Conservation (phyloP, 768 basidiomycete species). For the Pleurotus salmoneostramineus region DNA sequence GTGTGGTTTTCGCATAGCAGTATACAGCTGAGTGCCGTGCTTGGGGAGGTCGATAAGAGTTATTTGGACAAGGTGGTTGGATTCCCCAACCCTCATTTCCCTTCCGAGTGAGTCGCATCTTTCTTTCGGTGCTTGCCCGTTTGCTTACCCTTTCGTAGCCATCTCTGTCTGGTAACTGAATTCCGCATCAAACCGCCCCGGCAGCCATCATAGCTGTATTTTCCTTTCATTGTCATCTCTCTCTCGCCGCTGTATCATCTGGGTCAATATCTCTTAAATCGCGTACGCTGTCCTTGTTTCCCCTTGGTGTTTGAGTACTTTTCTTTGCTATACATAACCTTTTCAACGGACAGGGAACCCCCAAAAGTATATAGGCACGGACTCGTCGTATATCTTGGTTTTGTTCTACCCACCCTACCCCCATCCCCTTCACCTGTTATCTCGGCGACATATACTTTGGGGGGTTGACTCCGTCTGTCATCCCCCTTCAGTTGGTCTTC, state of each 20-base stretch:
- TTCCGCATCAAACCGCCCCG: slow-evolving; percentile 78
- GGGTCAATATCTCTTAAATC: slow-evolving; percentile 4
- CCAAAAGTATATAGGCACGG: slow-evolving; percentile 1
- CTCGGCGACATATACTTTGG: neutral
- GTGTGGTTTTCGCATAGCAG: slow-evolving; percentile 84
- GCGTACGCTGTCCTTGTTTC: slow-evolving; percentile 2
- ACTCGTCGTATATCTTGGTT: slow-evolving; percentile 5
- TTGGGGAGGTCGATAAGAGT: slow-evolving; percentile 79
- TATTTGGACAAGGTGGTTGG: slow-evolving; percentile 93
- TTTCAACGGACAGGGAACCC: neutral
- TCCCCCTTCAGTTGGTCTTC: neutral
- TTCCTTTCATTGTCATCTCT: slow-evolving; percentile 1
- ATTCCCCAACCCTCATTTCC: slow-evolving; percentile 96
- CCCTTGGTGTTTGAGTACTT: slow-evolving; percentile 6
- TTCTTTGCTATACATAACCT: slow-evolving; percentile 4
- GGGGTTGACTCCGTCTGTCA: too few relatives aligned
- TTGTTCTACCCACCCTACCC: neutral
- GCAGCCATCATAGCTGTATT: slow-evolving; percentile 12
- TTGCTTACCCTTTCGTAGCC: slow-evolving; percentile 36
- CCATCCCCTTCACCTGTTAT: neutral
- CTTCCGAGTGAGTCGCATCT: slow-evolving; percentile 77
- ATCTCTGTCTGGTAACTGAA: slow-evolving; percentile 67
- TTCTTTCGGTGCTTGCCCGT: slow-evolving; percentile 1
- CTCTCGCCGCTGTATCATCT: slow-evolving; percentile 2
- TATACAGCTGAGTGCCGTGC: slow-evolving; percentile 73